phyloP scores from a whole-genome alignment of 768 basidiomycete species.

The Leccinum broughii region DNA sequence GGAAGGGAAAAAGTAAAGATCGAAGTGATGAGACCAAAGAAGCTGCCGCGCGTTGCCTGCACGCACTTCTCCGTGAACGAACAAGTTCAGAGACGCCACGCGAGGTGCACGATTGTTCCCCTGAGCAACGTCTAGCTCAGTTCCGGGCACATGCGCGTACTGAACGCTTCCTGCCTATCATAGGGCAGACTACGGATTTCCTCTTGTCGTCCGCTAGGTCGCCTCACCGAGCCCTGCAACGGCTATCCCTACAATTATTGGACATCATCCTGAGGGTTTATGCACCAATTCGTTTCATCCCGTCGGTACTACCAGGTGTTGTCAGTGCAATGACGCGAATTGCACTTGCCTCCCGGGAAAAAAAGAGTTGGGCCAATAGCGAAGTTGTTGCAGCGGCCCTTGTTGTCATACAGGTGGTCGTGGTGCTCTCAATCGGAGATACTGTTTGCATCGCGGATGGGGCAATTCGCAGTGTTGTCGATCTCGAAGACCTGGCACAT shows the following conservation, averaged over 20 bases:
- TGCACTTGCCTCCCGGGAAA: slow-evolving; percentile 52
- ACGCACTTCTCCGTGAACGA: slow-evolving; percentile 59
- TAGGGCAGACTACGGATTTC: slow-evolving; percentile 81
- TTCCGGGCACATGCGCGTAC: slow-evolving; percentile 43
- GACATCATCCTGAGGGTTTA: slow-evolving; percentile 50
- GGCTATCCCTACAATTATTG: slow-evolving; percentile 59
- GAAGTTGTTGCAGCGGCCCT: slow-evolving; percentile 63
- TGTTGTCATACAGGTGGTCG: slow-evolving; percentile 51
- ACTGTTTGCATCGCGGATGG: slow-evolving; percentile 64
- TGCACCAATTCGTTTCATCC: slow-evolving; percentile 50
- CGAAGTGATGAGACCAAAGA: slow-evolving; percentile 82
- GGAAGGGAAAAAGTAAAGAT: slow-evolving; percentile 64
- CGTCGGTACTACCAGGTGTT: slow-evolving; percentile 82
- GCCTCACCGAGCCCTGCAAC: slow-evolving; percentile 59
- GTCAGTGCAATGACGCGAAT: slow-evolving; percentile 77
- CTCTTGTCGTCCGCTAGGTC: slow-evolving; percentile 63
- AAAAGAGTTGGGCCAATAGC: slow-evolving; percentile 72
- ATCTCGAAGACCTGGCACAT: slow-evolving; percentile 63
- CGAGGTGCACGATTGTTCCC: slow-evolving; percentile 16
- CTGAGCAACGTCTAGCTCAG: slow-evolving; percentile 38
- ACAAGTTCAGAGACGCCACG: slow-evolving; percentile 41
- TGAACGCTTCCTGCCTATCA: slow-evolving; percentile 63
- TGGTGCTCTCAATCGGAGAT: slow-evolving; percentile 65
- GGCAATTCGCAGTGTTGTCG: slow-evolving; percentile 49
- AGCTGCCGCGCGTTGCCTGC: slow-evolving; percentile 69